Percentiles rank a stretch among this genome's conserved stretches.
These are phyloP conservation scores for Penicillium aurantiogriseum DNA, from an alignment of 2,329 filamentous ascomycete genomes.

Conservation along the genomic window DNA sequence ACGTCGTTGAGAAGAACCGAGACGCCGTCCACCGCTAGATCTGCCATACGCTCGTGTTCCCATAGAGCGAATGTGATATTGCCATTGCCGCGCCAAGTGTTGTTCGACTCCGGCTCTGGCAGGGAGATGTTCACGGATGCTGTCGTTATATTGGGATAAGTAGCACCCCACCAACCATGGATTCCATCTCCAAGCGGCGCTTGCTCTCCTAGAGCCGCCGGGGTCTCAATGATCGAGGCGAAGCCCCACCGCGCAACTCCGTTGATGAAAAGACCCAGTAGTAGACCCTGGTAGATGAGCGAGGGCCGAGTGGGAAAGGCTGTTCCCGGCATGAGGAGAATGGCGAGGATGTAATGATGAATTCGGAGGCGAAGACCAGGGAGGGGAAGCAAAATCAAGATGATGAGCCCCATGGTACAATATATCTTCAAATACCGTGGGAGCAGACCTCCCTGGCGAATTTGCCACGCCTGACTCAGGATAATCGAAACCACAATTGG, in stretches of 20 bases:
- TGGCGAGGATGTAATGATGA: slow-evolving; percentile 89
- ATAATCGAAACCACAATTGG: slow-evolving; percentile 67
- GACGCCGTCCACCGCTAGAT: slow-evolving; percentile 53
- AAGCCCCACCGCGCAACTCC: slow-evolving; percentile 94
- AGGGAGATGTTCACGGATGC: slow-evolving; percentile 46
- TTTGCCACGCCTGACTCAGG: slow-evolving; percentile 75
- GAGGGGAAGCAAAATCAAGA: slow-evolving; percentile 68
- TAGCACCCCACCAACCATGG: slow-evolving; percentile 45
- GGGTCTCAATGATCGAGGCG: slow-evolving; percentile 81
- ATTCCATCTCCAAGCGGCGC: slow-evolving; percentile 43
- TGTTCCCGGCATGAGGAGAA: slow-evolving; percentile 84
- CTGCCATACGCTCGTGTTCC: slow-evolving; percentile 40
- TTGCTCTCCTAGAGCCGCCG: slow-evolving; percentile 61
- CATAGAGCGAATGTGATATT: slow-evolving; percentile 49
- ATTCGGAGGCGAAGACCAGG: slow-evolving; percentile 81
- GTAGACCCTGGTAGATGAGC: slow-evolving; percentile 81
- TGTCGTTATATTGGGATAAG: slow-evolving; percentile 55
- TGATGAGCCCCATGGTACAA: slow-evolving; percentile 61
- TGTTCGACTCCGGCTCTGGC: slow-evolving; percentile 29
- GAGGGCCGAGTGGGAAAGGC: slow-evolving; percentile 82
- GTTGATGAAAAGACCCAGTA: slow-evolving; percentile 90
- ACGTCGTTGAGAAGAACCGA: slow-evolving; percentile 64
- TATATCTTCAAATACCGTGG: slow-evolving; percentile 77
- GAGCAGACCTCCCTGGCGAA: slow-evolving; percentile 80
- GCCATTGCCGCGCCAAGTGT: slow-evolving; percentile 41